Evolutionary conservation across 2,329 filamentous ascomycete genomes (phyloP), one percentile per base, ranked within the genome.

Genomic region (Fusarium abutilonis): DNA sequence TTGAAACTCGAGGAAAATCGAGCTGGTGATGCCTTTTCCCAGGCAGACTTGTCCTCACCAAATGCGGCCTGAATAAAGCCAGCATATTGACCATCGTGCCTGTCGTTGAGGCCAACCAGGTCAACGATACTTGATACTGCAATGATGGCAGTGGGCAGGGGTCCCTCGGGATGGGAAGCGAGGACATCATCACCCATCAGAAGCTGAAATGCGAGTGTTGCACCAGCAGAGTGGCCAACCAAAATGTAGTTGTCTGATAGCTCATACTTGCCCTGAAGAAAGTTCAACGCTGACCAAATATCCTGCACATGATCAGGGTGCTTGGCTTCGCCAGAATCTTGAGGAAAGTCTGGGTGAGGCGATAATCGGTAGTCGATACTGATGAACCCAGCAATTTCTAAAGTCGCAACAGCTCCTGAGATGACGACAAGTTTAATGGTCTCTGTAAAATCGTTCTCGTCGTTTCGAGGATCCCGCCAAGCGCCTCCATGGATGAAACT

Each of bases 81-180:
- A 6, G 75, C 71, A 71, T 92, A 92, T 26, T 68, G 72, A 6
- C 76, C 77, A 15, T 70, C 72, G 32, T 82, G 77, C 8, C 81
- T 77, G 42, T 77, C 73, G 23, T 80, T 76, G 17, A 91, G 74
- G 0, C 80, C 80, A 8, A 79, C 78, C 9, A 92, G 73, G 68
- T 89, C 84, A 73, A 91, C 91, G 19, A 92, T 85, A 1, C 89
- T 89, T 52, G 84, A 83, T 17, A 90, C 74, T 31, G 86, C 83
- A 5, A 90, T 71, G n/a, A 90, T 74, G 4, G 81, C 83, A 3
- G 76, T 69, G 0, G 86, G 86, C 15, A 78, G 70, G 6, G 72
- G 74, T 4, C 78, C 70, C 9, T 73, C 55, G 23, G 39, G 65
- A 44, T 43, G 52, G 45, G 52, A 56, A 44, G 56, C 67, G 15